Evolutionary conservation across 148 eudicot genomes (phyloP).

Genomic region (Drosera capensis): DNA sequence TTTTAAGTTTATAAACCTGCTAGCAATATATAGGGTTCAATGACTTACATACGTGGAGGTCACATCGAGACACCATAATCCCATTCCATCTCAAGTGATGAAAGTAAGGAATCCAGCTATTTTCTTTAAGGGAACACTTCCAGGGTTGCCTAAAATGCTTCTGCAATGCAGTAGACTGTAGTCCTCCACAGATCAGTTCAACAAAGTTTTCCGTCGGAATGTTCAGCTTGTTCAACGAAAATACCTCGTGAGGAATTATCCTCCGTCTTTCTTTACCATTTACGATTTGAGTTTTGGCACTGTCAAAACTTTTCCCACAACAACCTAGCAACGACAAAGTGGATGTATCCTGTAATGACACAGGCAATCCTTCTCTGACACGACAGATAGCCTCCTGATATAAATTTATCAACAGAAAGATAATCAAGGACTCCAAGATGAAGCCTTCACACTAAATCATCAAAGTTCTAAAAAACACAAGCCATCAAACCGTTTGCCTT

Average conservation of each 20-base stretch:
- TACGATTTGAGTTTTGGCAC: slow-evolving; percentile 10
- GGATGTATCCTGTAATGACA: slow-evolving; percentile 47
- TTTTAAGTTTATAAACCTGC: slow-evolving; percentile 5
- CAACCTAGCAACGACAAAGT: slow-evolving; percentile 49
- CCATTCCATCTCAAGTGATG: slow-evolving; percentile 54
- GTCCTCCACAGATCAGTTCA: slow-evolving; percentile 22
- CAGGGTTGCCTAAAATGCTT: slow-evolving; percentile 16
- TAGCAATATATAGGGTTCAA: slow-evolving; percentile 19
- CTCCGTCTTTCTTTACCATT: slow-evolving; percentile 8
- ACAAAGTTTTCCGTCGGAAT: slow-evolving; percentile 9
- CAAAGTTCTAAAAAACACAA: no score
- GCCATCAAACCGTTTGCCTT: no score
- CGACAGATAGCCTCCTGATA: slow-evolving; percentile 35
- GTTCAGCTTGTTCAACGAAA: slow-evolving; percentile 5
- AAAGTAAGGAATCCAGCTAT: slow-evolving; percentile 36
- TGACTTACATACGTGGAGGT: slow-evolving; percentile 99
- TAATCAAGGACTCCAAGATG: slow-evolving; percentile 1
- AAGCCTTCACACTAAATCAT: no score
- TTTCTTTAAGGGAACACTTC: slow-evolving; percentile 15
- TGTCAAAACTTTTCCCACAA: slow-evolving; percentile 18
- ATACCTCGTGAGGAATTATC: slow-evolving; percentile 4
- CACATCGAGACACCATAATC: slow-evolving; percentile 20
- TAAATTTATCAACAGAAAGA: neutral
- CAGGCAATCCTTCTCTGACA: slow-evolving; percentile 47
- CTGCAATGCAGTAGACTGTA: slow-evolving; percentile 17